These are phyloP conservation scores for Plantago elongata DNA, from an alignment of 257 asterid species.

Conservation along the genomic window DNA sequence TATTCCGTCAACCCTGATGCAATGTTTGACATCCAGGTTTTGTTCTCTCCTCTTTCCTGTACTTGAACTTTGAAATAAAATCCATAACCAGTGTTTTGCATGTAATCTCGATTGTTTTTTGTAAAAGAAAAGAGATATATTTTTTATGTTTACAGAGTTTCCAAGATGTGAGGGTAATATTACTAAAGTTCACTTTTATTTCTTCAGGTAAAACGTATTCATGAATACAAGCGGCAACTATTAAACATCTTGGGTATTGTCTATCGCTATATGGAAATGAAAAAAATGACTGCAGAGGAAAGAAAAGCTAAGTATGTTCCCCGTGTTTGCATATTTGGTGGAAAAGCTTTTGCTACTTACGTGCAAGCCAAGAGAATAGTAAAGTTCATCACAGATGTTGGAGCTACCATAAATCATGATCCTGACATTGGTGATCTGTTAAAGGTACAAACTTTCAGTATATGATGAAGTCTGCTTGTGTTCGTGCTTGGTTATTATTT, in stretches of 20 bases:
- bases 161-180: constrained; percentile 8
- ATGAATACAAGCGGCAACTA: constrained; percentile 56
- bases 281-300: constrained; percentile 45
- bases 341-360: constrained; percentile 56
- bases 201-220: constrained; percentile 53
- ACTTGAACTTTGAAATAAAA: constrained; percentile 9
- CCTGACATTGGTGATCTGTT: constrained; percentile 50
- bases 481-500: constrained; percentile 7
- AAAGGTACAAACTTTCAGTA: constrained; percentile 28
- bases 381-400: constrained; percentile 55
- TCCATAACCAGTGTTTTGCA: not conserved
- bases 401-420: constrained; percentile 54
- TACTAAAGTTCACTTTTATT: constrained; percentile 19
- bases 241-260: constrained; percentile 50
- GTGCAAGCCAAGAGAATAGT: constrained; percentile 61
- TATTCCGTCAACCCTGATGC: constrained; percentile 73
- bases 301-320: constrained; percentile 44
- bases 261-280: constrained; percentile 54
- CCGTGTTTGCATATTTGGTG: constrained; percentile 62
- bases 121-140: not conserved
- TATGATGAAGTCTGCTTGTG: constrained; percentile 4
- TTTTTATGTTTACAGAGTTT: not conserved
- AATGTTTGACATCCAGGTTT: constrained; percentile 85
- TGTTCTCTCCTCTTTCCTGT: constrained; percentile 17
- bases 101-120: not conserved